These are phyloP conservation scores for Backusella liffmaniae DNA, from an alignment of 192 early-diverging fungal species.

Conservation along the genomic window DNA sequence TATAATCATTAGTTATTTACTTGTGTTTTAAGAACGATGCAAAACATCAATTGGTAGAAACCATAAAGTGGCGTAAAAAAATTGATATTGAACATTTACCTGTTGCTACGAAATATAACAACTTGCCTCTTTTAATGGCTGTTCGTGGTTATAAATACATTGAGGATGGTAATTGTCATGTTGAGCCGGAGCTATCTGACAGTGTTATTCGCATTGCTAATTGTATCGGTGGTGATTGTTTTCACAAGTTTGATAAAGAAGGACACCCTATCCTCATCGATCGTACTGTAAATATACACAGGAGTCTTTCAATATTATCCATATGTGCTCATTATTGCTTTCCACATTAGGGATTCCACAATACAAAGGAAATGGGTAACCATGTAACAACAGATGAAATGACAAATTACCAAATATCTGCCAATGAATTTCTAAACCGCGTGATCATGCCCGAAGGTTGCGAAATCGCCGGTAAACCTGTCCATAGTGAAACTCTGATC, in stretches of 20 bases:
- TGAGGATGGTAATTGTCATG: constrained; percentile 60
- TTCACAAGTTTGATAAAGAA: constrained; percentile 88
- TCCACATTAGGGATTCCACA: constrained; percentile 51
- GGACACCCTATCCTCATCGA: constrained; percentile 92
- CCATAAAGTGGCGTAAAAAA: constrained; percentile 56
- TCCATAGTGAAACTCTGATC: constrained; percentile 83
- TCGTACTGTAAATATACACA: constrained; percentile 58
- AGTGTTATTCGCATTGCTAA: constrained; percentile 53
- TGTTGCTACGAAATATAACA: constrained; percentile 52
- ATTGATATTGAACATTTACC: constrained; percentile 56
- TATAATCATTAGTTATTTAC: no score
- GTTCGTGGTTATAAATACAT: constrained; percentile 64
- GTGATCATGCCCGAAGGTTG: constrained; percentile 78
- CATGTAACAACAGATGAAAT: constrained; percentile 55
- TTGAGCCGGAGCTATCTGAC: constrained; percentile 50
- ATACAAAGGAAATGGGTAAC: constrained; percentile 60
- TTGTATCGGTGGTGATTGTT: constrained; percentile 65
- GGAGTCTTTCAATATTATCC: neutral
- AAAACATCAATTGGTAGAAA: constrained; percentile 52
- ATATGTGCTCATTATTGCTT: neutral
- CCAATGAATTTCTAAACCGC: constrained; percentile 65
- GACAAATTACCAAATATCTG: constrained; percentile 59
- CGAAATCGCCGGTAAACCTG: constrained; percentile 53
- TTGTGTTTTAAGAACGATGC: constrained; percentile 47
- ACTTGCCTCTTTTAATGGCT: constrained; percentile 55